These are phyloP conservation scores for Penicillium angulare DNA, from an alignment of 495 filamentous ascomycete genomes.

Conservation along the genomic window DNA sequence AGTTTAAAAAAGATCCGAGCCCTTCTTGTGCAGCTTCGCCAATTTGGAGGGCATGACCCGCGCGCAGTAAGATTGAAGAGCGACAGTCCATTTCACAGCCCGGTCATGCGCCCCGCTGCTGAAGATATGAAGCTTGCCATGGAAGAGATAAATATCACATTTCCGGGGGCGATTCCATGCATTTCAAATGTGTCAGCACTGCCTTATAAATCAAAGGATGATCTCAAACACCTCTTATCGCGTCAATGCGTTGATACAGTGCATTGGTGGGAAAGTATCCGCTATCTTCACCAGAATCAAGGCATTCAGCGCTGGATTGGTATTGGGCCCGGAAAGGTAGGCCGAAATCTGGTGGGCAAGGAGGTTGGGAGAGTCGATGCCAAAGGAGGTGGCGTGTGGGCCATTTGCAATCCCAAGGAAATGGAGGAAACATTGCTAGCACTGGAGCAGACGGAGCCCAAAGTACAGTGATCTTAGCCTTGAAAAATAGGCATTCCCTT, in stretches of 20 bases:
- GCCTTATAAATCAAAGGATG: slow-evolving; percentile 69
- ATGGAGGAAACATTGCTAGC: slow-evolving; percentile 71
- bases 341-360: slow-evolving; percentile 89
- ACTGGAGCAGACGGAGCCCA: slow-evolving; percentile 69
- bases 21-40: slow-evolving; percentile 82
- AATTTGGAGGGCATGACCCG: slow-evolving; percentile 92
- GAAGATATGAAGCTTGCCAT: slow-evolving; percentile 67
- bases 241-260: slow-evolving; percentile 85
- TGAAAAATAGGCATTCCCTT: no score
- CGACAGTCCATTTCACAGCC: slow-evolving; percentile 89
- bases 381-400: slow-evolving; percentile 90
- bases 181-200: slow-evolving; percentile 81
- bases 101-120: slow-evolving; percentile 84
- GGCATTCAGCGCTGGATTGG: slow-evolving; percentile 88
- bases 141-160: slow-evolving; percentile 58
- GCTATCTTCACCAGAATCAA: slow-evolving; percentile 81
- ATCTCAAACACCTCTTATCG: slow-evolving; percentile 74
- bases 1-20: slow-evolving; percentile 81
- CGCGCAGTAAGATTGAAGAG: slow-evolving; percentile 83
- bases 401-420: slow-evolving; percentile 80
- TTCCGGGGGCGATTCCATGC: slow-evolving; percentile 71
- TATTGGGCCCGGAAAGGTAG: slow-evolving; percentile 93
- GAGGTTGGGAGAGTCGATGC: slow-evolving; percentile 83
- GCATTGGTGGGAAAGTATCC: slow-evolving; percentile 88
- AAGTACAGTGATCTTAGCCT: slow-evolving; percentile 18